Evolutionary conservation across 1,284 basidiomycete species (phyloP).

Genomic region (Malassezia pachydermatis): DNA sequence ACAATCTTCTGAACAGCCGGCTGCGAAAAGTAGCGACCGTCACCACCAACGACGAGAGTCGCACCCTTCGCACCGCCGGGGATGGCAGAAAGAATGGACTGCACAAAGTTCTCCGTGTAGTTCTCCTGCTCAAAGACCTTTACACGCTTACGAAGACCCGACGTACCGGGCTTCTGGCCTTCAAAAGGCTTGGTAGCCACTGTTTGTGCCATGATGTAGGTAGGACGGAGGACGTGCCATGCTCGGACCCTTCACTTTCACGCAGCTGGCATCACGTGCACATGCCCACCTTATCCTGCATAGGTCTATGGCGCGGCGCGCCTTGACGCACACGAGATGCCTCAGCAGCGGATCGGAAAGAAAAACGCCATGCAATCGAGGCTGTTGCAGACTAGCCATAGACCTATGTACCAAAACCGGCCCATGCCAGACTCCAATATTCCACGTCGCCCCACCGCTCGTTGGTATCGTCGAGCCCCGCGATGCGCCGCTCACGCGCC

Average conservation of each 20-base stretch:
- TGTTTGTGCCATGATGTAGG: no score
- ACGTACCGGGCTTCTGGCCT: constrained; percentile 48
- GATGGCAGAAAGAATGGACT: constrained; percentile 86
- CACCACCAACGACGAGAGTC: constrained; percentile 90
- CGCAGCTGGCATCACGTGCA: neutral
- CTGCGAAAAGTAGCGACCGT: constrained; percentile 85
- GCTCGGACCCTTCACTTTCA: no score
- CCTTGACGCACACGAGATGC: no score
- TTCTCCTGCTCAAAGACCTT: constrained; percentile 56
- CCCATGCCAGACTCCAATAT: constrained; percentile 43
- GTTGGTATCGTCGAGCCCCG: constrained; percentile 3
- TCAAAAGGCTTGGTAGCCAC: constrained; percentile 44
- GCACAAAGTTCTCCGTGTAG: constrained; percentile 98
- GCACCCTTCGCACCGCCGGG: constrained; percentile 59
- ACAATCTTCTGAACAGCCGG: constrained; percentile 84
- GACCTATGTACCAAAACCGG: constrained; percentile 41
- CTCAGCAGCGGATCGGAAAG: no score
- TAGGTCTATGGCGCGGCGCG: neutral
- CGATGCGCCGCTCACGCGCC: neutral
- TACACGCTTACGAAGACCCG: constrained; percentile 45
- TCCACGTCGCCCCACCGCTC: constrained; percentile 24
- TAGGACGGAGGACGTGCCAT: no score
- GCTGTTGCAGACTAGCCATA: neutral
- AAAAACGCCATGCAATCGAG: no score
- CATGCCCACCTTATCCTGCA: neutral